Base-by-base conservation (phyloP, 2,329 filamentous ascomycete species). In the Verticillium alfalfae region DNA sequence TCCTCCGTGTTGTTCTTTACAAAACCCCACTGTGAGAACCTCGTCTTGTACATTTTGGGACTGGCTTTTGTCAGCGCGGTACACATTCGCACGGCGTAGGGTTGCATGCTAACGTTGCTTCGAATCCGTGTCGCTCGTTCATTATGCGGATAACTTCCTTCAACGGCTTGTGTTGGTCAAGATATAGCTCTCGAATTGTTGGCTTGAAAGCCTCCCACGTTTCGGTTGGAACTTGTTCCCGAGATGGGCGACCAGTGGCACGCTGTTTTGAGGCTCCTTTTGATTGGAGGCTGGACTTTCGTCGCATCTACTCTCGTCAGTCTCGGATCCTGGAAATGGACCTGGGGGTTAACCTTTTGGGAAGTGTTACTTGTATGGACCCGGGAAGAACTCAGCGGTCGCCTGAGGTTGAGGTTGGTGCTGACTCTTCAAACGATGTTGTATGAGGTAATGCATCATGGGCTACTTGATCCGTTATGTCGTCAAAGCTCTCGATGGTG, bases 21-120 rank as follows among this genome's bases (percentile, higher is more conserved):
- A 64, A 83, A 83, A 0, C 80, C 80, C 81, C 81, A 83, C 64
- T 82, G 79, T 15, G 81, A 81, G 66, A 83, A 83, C 31, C 81
- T 73, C n/a, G 80, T 82, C 67, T 83, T 83, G 69, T 83, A 83
- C 81, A 83, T 83, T 65, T 82, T 81, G 18, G 81, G 79, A 18
- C 81, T 83, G 58, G 38, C 57, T 52, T 10, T 22, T 2, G 45
- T 52, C 18, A 52, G 45, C 45, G 22, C 31, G 26, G 26, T 4
- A 31, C 4, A 4, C 26, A 18, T 18, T 37, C 13, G 36, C 13
- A 37, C 54, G 64, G 70, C 57, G 72, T 36, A 22, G 10, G 16
- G 9, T 10, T 18, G 15, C 9, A 13, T 38, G 56, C 36, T 26
- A 10, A 15, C 79, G 80, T 82, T 60, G 80, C 80, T 66, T 79